A percentile compares a stretch with the other conserved stretches of the same genome.
These are phyloP conservation scores for Pterocarpus macrocarpus DNA, from an alignment of 306 rosid genomes.

Conservation along the genomic window DNA sequence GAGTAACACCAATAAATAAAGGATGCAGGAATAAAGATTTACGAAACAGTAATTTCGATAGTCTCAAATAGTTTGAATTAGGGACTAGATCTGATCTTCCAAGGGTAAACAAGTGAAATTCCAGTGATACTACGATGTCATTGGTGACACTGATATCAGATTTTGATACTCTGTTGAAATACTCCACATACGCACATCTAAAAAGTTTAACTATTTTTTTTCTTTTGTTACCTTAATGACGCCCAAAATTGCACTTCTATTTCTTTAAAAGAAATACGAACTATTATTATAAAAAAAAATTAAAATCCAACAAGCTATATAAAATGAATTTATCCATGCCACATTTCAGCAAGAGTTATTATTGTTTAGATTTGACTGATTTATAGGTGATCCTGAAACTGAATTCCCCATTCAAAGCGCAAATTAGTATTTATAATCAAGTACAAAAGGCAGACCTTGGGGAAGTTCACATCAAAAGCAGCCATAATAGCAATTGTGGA, in stretches of 20 bases:
- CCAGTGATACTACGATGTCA: conserved; percentile 10
- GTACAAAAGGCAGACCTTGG: conserved; percentile 65
- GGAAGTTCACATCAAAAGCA: conserved; percentile 79
- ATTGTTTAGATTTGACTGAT: no score
- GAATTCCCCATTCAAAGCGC: not conserved
- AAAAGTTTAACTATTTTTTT: not conserved
- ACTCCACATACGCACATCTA: not conserved
- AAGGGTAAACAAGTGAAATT: conserved; percentile 20
- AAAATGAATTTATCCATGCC: conserved; percentile 31
- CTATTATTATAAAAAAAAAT: not conserved
- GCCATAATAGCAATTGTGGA: conserved; percentile 97
- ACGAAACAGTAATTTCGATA: not conserved
- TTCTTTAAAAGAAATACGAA: not conserved
- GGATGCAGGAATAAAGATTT: conserved; percentile 18
- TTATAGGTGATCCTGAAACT: not conserved
- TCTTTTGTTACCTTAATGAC: not conserved
- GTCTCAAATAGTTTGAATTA: conserved; percentile 11
- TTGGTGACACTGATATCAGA: not conserved
- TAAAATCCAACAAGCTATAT: not conserved
- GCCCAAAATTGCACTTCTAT: conserved; percentile 5
- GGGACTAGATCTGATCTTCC: conserved; percentile 16
- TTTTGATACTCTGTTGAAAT: conserved; percentile 14
- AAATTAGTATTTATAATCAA: conserved; percentile 1
- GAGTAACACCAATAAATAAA: not conserved
- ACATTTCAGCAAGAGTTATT: conserved; percentile 2